phyloP scores from a whole-genome alignment of 352 stramenopile genomes.

The Pythium dissotocum region DNA sequence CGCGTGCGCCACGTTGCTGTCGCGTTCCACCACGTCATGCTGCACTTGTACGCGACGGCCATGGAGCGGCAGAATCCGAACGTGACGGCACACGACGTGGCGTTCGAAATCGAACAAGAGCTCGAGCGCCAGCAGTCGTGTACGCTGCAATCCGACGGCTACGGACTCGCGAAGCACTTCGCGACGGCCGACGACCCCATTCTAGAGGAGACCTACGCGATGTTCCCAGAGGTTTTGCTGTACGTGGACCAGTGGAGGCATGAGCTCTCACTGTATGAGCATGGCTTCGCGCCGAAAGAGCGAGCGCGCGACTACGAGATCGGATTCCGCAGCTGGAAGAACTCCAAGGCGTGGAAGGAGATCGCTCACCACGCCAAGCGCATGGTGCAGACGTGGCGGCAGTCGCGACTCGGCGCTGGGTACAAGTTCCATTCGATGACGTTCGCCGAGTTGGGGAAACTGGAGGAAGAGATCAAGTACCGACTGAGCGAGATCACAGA shows the following conservation, averaged over 20 bases:
- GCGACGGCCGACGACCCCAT: slow-evolving; percentile 14
- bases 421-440: slow-evolving; percentile 29
- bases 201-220: slow-evolving; percentile 40
- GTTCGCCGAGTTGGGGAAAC: slow-evolving; percentile 37
- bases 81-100: slow-evolving; percentile 1
- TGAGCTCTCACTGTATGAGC: slow-evolving; percentile 16
- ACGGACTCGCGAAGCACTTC: slow-evolving; percentile 19
- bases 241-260: slow-evolving; percentile 44
- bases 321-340: slow-evolving; percentile 18
- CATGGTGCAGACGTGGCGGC: slow-evolving; percentile 28
- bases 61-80: slow-evolving; percentile 23
- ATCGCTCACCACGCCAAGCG: slow-evolving; percentile 32
- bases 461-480: slow-evolving; percentile 54
- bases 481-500: slow-evolving; percentile 33
- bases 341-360: slow-evolving; percentile 28
- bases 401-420: slow-evolving; percentile 26
- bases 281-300: slow-evolving; percentile 36
- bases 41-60: slow-evolving; percentile 27
- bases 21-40: slow-evolving; percentile 28
- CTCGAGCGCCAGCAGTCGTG: background rate
- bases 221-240: slow-evolving; percentile 45
- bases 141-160: slow-evolving; percentile 12
- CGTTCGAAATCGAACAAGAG: slow-evolving; percentile 7
- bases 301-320: slow-evolving; percentile 23
- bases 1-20: slow-evolving; percentile 18